Base-by-base conservation (phyloP, 176 grass and related monocot species). In the Juncus effusus region DNA sequence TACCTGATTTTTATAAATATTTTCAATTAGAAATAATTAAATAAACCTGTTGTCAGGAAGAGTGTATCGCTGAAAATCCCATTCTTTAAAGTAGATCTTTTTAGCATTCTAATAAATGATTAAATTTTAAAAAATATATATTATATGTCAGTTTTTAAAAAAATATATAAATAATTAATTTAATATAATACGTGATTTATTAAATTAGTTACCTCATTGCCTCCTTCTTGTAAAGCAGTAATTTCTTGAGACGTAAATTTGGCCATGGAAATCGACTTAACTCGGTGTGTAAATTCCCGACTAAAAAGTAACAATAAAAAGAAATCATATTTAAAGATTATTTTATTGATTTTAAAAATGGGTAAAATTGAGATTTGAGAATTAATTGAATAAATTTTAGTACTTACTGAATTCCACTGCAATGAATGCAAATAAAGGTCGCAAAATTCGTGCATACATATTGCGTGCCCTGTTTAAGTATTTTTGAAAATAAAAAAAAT, bases 331-430 rank as follows among this genome's bases (percentile, higher is more conserved):
- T 54, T 12, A 28, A 28, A 1, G 19, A 28, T 28, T 28, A 28
- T 28, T 28, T 28, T 28, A 28, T 28, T 28, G 19, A 28, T 28
- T 28, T 28, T 28, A 28, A 28, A 28, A 28, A 6, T 47, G 44
- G 44, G 44, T 47, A 47, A 47, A 47, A 47, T 47, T 5, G 44
- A 54, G 36, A 54, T 38, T 69, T 40, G 36, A 10, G 16, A 4
- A 8, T 69, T 69, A 49, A 3, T 52, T 67, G 16, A 40, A 41
- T 8, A 16, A 57, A 16, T 13, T 13, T 10, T 56, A 3, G 37
- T 4, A 83, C 85, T 88, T 88, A 88, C 85, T 88, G 85, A 69
- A 83, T 83, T 77, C 85, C 85, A 10, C 85, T 88, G 73, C 85
- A 88, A 69, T 74, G 83, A 51, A 56, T 77, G 52, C 85, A 88